Conservation (phyloP, 2,329 filamentous ascomycete species). For the Penicillium sp. region DNA sequence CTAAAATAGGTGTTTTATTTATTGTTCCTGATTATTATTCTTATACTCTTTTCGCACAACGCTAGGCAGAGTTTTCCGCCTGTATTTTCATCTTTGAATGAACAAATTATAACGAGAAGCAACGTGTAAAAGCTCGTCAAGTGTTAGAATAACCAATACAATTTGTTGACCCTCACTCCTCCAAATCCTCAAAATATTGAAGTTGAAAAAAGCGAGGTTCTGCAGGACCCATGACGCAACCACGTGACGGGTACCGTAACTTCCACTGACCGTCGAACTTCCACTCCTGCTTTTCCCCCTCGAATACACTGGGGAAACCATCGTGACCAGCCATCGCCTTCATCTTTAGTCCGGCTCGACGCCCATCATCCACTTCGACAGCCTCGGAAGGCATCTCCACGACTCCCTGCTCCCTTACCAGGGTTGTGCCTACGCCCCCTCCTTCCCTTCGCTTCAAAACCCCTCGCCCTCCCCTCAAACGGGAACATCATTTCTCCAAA, state of each 20-base stretch:
- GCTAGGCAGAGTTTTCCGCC: background rate
- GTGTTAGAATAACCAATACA: background rate
- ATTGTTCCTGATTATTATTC: background rate
- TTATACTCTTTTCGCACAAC: background rate
- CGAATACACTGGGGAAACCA: conserved; percentile 21
- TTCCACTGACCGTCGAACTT: conserved; percentile 18
- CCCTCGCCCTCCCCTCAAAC: conserved; percentile 20
- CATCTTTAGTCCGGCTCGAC: conserved; percentile 11
- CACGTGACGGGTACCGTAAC: conserved; percentile 36
- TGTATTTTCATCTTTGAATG: background rate
- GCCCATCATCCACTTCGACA: background rate
- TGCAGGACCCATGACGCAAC: conserved; percentile 34
- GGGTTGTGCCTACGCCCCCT: conserved; percentile 19
- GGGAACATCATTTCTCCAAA: conserved; percentile 16
- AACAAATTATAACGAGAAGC: background rate
- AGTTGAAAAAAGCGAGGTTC: conserved; percentile 8
- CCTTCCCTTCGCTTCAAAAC: conserved; percentile 25
- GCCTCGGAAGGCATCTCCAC: background rate
- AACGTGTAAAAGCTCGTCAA: background rate
- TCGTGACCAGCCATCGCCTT: conserved; percentile 20
- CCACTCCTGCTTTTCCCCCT: conserved; percentile 28
- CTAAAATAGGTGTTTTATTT: background rate
- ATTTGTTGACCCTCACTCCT: background rate
- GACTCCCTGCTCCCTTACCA: conserved; percentile 1
- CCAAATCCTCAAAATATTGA: background rate